These are phyloP conservation scores for Jamesozyma hellenica DNA, from an alignment of 805 yeast species.

Conservation along the genomic window DNA sequence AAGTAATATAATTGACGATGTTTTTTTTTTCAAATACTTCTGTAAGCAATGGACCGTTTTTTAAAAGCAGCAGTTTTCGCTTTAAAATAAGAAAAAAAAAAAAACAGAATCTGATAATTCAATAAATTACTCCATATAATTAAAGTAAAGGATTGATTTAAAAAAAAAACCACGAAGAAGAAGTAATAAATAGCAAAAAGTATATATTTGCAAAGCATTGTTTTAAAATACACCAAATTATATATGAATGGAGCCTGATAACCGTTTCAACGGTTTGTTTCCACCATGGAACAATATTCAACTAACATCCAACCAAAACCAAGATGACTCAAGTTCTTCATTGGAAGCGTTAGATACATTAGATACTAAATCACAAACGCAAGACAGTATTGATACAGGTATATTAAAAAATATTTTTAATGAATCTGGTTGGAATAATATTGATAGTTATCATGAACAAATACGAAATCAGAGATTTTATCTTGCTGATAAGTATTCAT, in stretches of 20 bases:
- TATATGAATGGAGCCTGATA: slow-evolving; percentile 4
- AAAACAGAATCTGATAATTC: too few species aligned
- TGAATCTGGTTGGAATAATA: slow-evolving; percentile 12
- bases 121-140: too few species aligned
- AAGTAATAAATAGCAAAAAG: too few species aligned
- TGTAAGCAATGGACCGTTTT: too few species aligned
- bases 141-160: too few species aligned
- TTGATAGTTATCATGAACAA: slow-evolving; percentile 12
- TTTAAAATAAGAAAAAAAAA: too few species aligned
- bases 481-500: slow-evolving; percentile 13
- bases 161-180: too few species aligned
- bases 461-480: slow-evolving; percentile 16
- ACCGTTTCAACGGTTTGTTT: slow-evolving; percentile 12
- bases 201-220: too few species aligned
- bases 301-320: slow-evolving; percentile 1
- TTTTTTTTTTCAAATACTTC: too few species aligned
- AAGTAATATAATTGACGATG: too few species aligned
- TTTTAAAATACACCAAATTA: too few species aligned
- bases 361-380: not conserved
- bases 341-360: not conserved
- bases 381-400: slow-evolving; percentile 8
- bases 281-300: slow-evolving; percentile 16
- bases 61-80: too few species aligned
- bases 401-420: slow-evolving; percentile 10
- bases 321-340: not conserved